These are phyloP conservation scores for Exophiala mesophila DNA, from an alignment of 2,329 filamentous ascomycete genomes.

Conservation along the genomic window DNA sequence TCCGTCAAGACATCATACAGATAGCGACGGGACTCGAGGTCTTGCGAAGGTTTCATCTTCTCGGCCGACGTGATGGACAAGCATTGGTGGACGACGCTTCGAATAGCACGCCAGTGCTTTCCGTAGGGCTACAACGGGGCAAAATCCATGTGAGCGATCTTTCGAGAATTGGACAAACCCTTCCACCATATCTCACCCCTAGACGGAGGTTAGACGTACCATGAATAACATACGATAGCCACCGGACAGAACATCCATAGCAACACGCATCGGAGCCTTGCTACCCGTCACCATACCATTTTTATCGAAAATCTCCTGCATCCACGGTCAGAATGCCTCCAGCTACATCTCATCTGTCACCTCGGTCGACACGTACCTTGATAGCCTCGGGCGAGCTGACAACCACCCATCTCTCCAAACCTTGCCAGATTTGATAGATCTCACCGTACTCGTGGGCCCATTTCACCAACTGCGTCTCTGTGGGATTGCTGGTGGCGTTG, in stretches of 20 bases:
- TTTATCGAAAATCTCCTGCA: conserved; percentile 5
- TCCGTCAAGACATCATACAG: conserved; percentile 39
- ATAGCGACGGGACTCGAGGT: conserved; percentile 46
- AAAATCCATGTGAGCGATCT: no score
- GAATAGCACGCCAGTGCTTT: no score
- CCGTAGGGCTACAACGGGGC: no score
- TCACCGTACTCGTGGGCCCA: conserved; percentile 20
- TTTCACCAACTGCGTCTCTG: conserved; percentile 14
- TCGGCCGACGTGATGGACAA: no score
- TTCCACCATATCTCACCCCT: no score
- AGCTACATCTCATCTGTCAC: no score
- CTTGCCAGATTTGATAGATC: conserved; percentile 16
- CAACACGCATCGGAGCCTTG: conserved; percentile 3
- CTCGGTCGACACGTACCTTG: conserved; percentile 4
- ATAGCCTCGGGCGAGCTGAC: conserved; percentile 9
- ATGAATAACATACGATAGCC: conserved; percentile 11
- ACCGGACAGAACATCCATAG: no score
- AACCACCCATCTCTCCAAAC: conserved; percentile 13
- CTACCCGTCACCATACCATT: conserved; percentile 4
- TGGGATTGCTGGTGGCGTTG: conserved; percentile 7
- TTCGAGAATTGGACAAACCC: no score
- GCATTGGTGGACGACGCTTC: no score
- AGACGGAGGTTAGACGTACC: conserved; percentile 1
- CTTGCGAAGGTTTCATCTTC: conserved; percentile 47
- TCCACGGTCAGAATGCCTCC: background rate